Evolutionary conservation across 495 filamentous ascomycete species (phyloP).

Genomic region (Neurospora sp.): DNA sequence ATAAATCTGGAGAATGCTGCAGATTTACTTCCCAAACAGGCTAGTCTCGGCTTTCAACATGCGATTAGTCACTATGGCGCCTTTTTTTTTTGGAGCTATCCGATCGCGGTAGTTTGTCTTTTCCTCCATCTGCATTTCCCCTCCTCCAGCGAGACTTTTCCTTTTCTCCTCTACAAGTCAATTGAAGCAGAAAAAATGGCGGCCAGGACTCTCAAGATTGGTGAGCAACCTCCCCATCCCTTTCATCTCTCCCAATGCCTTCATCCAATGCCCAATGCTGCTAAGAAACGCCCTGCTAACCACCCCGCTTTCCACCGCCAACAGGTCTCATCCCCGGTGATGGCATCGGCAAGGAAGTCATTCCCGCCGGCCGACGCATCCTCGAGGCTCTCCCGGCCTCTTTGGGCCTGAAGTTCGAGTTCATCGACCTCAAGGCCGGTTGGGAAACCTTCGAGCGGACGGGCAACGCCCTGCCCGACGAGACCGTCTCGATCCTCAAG

Average conservation of each 20-base stretch:
- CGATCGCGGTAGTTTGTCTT: not conserved
- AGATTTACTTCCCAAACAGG: not conserved
- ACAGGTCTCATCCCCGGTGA: slow-evolving; percentile 93
- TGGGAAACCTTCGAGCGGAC: slow-evolving; percentile 87
- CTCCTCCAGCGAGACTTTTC: not conserved
- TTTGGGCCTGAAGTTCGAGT: slow-evolving; percentile 82
- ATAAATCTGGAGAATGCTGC: not conserved
- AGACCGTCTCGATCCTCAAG: slow-evolving; percentile 76
- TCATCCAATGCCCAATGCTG: not conserved
- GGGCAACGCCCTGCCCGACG: slow-evolving; percentile 77
- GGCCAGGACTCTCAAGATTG: slow-evolving; percentile 50
- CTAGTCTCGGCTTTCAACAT: not conserved
- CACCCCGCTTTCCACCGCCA: slow-evolving; percentile 1
- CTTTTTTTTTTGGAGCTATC: not conserved
- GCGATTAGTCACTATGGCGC: not conserved
- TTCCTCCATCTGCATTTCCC: not conserved
- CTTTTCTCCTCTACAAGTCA: slow-evolving; percentile 6
- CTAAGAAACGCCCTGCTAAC: not conserved
- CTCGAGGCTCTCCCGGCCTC: slow-evolving; percentile 82
- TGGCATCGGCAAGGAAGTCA: slow-evolving; percentile 97
- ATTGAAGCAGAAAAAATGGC: slow-evolving; percentile 35
- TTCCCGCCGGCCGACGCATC: slow-evolving; percentile 83
- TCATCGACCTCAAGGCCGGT: slow-evolving; percentile 83
- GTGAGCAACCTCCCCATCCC: slow-evolving; percentile 27
- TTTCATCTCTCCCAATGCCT: not conserved